Percentiles rank a stretch among this genome's conserved stretches.
Conservation (phyloP, 139 green algal species). For the Picochlorum sp. region DNA sequence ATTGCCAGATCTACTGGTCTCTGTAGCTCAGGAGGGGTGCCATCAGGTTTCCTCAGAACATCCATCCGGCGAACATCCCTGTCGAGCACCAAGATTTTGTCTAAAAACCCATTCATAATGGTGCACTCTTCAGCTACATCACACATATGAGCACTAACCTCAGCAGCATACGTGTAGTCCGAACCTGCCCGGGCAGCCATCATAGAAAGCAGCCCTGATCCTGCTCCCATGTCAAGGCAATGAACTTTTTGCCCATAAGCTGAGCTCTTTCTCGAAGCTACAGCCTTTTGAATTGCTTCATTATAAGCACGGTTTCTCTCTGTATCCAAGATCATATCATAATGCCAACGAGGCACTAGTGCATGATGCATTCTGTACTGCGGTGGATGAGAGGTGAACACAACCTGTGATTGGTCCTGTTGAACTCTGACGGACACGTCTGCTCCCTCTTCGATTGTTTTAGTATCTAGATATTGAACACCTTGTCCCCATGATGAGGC, state of each 20-base stretch:
- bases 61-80: constrained; percentile 49
- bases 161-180: constrained; percentile 36
- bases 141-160: constrained; percentile 52
- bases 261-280: neutral
- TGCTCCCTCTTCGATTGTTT: neutral
- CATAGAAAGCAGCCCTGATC: constrained; percentile 66
- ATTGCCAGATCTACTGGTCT: constrained; percentile 39
- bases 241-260: neutral
- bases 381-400: constrained; percentile 32
- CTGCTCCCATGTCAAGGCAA: constrained; percentile 65
- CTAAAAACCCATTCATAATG: constrained; percentile 54
- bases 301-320: constrained; percentile 60
- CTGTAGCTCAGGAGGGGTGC: constrained; percentile 48
- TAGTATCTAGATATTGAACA: constrained; percentile 46
- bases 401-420: constrained; percentile 34
- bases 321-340: constrained; percentile 71
- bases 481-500: constrained; percentile 34
- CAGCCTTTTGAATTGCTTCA: constrained; percentile 35
- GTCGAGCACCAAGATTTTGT: constrained; percentile 44
- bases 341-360: constrained; percentile 69
- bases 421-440: constrained; percentile 30
- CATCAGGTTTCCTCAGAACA: constrained; percentile 39
- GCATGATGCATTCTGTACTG: constrained; percentile 43
- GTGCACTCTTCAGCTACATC: constrained; percentile 54
- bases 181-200: constrained; percentile 59